phyloP scores from a whole-genome alignment of 345 rosid genomes.

The Populus deltoides region DNA sequence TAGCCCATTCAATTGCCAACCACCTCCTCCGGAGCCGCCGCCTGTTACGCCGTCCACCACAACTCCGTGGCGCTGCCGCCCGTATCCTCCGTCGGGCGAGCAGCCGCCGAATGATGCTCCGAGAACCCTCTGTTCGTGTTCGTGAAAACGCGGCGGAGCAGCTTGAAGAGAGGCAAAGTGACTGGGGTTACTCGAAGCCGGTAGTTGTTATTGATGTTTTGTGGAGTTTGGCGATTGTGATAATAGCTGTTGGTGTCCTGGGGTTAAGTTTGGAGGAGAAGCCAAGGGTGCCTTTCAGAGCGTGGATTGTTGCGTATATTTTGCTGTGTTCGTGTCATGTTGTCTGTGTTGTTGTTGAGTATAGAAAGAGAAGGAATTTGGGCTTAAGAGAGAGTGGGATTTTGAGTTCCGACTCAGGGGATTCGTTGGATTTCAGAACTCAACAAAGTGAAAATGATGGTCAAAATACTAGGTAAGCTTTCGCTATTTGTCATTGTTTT shows the following conservation, averaged over 20 bases:
- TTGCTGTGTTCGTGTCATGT: constrained; percentile 68
- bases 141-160: constrained; percentile 90
- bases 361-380: constrained; percentile 34
- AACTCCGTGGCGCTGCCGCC: constrained; percentile 56
- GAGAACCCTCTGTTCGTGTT: constrained; percentile 72
- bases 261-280: constrained; percentile 48
- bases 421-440: constrained; percentile 27
- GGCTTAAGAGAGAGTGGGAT: constrained; percentile 18
- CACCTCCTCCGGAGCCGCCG: constrained; percentile 61
- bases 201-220: constrained; percentile 59
- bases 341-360: constrained; percentile 58
- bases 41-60: constrained; percentile 48
- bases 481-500: not conserved
- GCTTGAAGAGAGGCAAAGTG: constrained; percentile 72
- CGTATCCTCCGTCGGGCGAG: constrained; percentile 75
- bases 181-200: constrained; percentile 81
- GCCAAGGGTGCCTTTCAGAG: constrained; percentile 62
- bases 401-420: constrained; percentile 24
- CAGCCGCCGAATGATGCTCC: constrained; percentile 74
- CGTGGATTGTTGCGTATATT: constrained; percentile 67
- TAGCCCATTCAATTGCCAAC: constrained; percentile 36
- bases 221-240: constrained; percentile 65
- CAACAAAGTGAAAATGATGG: constrained; percentile 33
- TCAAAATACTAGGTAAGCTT: constrained; percentile 39
- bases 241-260: constrained; percentile 45